phyloP scores from a whole-genome alignment of 345 rosid species.

The Brassica carinata region DNA sequence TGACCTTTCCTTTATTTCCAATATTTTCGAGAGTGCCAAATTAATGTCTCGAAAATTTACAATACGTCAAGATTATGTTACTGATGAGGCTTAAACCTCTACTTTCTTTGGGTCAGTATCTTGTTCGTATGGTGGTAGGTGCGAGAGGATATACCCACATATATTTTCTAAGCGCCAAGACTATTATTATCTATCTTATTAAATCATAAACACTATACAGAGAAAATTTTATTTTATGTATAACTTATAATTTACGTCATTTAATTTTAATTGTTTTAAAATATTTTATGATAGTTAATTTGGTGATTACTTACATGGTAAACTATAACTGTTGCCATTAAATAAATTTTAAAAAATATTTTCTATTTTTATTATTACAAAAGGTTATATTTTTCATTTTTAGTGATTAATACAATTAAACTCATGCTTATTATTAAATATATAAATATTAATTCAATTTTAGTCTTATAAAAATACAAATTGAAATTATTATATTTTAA shows the following conservation, averaged over 20 bases:
- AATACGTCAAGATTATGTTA: not conserved
- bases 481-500: no score
- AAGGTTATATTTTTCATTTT: not conserved
- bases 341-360: no score
- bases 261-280: no score
- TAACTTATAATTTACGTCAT: not conserved
- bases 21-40: not conserved
- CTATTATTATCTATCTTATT: not conserved
- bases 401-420: not conserved
- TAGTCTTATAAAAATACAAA: no score
- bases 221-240: not conserved
- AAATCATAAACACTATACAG: not conserved
- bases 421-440: not conserved
- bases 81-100: not conserved
- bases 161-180: not conserved
- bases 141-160: not conserved
- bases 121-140: not conserved
- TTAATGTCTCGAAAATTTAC: not conserved
- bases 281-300: no score
- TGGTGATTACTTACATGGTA: not conserved
- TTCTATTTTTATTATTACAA: not conserved
- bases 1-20: not conserved
- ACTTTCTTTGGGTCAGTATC: not conserved
- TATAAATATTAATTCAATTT: not conserved
- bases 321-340: not conserved